phyloP scores from a whole-genome alignment of 169 alveolate genomes.

The Babesia sp. region DNA sequence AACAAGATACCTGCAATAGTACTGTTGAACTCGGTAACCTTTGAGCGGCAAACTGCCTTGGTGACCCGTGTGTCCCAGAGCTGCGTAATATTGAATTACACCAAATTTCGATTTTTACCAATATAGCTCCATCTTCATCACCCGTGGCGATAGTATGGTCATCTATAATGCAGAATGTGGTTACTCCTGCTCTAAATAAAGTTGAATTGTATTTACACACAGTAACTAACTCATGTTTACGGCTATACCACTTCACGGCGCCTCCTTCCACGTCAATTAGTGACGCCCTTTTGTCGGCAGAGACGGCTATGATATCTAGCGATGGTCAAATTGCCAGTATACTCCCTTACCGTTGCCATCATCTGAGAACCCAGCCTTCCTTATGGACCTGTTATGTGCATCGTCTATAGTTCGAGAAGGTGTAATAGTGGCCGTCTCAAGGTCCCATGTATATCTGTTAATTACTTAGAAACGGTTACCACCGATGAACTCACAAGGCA shows the following conservation, averaged over 20 bases:
- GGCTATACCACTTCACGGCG: slow-evolving; percentile 48
- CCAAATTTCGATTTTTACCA: slow-evolving; percentile 14
- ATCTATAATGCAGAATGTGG: slow-evolving; percentile 30
- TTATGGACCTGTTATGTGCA: slow-evolving; percentile 46
- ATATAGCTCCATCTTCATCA: slow-evolving; percentile 59
- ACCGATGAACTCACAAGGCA: slow-evolving; percentile 7
- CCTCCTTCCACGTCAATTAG: slow-evolving; percentile 37
- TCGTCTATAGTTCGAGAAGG: slow-evolving; percentile 13
- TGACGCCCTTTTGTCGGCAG: slow-evolving; percentile 53
- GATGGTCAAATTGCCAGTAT: not conserved
- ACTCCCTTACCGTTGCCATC: slow-evolving; percentile 37
- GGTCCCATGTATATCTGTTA: slow-evolving; percentile 5
- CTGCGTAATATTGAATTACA: not conserved
- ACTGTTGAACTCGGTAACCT: slow-evolving; percentile 27
- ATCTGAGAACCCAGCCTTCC: slow-evolving; percentile 32
- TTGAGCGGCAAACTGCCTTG: slow-evolving; percentile 15
- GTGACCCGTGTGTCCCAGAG: slow-evolving; percentile 46
- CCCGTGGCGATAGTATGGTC: slow-evolving; percentile 51
- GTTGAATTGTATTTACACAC: not conserved
- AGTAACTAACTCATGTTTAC: slow-evolving; percentile 45
- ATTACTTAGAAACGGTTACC: not conserved
- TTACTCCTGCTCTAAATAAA: slow-evolving; percentile 28
- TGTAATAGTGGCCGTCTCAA: not conserved
- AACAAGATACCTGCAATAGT: slow-evolving; percentile 31
- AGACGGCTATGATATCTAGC: slow-evolving; percentile 37